Evolutionary conservation across 2,329 filamentous ascomycete genomes (phyloP).

Genomic region (Fusarium guadeloupense): DNA sequence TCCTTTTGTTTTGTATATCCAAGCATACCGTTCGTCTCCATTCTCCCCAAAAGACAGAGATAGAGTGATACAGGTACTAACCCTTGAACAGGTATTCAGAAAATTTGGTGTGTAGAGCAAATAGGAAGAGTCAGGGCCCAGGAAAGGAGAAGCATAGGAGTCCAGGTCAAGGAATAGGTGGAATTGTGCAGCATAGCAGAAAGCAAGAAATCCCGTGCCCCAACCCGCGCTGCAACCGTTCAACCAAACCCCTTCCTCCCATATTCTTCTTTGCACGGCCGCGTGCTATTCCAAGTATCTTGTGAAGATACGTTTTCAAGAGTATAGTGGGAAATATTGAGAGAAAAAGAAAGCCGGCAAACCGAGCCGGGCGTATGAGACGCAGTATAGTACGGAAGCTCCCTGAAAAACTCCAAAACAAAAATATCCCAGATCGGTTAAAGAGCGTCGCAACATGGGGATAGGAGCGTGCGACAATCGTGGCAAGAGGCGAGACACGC

Average conservation of each 20-base stretch:
- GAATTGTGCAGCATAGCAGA: conserved; percentile 45
- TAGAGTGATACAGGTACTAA: conserved; percentile 12
- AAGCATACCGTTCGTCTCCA: conserved; percentile 18
- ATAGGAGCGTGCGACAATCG: conserved; percentile 21
- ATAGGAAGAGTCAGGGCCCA: conserved; percentile 19
- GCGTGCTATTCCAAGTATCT: conserved; percentile 32
- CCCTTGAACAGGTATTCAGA: conserved; percentile 27
- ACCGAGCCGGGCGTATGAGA: conserved; percentile 34
- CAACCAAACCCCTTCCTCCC: conserved; percentile 36
- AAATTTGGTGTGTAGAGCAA: conserved; percentile 39
- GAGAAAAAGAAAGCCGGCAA: conserved; percentile 32
- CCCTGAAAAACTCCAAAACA: conserved; percentile 42
- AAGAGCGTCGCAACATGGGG: conserved; percentile 22
- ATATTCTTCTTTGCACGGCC: conserved; percentile 31
- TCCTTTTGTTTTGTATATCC: conserved; percentile 25
- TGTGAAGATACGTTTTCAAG: conserved; percentile 29
- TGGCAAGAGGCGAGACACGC: conserved; percentile 4
- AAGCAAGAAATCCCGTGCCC: conserved; percentile 43
- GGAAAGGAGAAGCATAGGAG: conserved; percentile 18
- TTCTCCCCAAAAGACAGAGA: conserved; percentile 7
- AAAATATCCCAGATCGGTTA: conserved; percentile 35
- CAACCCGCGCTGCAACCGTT: conserved; percentile 39
- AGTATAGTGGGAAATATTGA: conserved; percentile 22
- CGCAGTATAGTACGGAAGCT: conserved; percentile 37
- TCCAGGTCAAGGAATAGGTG: conserved; percentile 38